A percentile compares a stretch with the other conserved stretches of the same genome.
phyloP scores from a whole-genome alignment of 1,284 basidiomycete species.

The Trichosporon faecale region DNA sequence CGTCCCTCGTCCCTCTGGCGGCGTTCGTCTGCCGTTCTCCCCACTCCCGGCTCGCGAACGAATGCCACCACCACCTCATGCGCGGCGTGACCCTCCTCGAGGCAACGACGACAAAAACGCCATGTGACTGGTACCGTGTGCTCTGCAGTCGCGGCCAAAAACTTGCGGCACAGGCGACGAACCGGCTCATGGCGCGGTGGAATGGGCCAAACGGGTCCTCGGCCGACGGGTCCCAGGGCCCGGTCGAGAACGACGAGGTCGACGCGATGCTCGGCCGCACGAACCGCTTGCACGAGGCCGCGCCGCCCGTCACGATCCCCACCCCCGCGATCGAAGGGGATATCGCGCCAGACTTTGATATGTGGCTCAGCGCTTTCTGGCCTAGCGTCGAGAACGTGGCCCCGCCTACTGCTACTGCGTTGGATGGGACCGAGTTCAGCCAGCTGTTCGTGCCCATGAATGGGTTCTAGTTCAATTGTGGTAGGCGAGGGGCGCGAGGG shows the following conservation, averaged over 20 bases:
- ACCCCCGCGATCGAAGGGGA: background rate
- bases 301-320: background rate
- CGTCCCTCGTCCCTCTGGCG: background rate
- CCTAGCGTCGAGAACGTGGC: conserved; percentile 4
- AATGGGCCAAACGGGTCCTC: background rate
- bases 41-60: background rate
- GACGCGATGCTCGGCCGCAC: conserved; percentile 8
- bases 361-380: conserved; percentile 5
- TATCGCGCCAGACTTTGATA: background rate
- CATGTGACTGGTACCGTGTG: conserved; percentile 4
- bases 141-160: background rate
- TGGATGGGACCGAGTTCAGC: conserved; percentile 1
- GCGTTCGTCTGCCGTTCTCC: conserved; percentile 1
- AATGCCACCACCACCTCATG: conserved; percentile 10
- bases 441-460: conserved; percentile 9
- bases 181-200: background rate
- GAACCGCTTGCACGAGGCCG: background rate
- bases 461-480: background rate
- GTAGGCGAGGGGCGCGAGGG: background rate
- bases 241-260: background rate
- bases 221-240: background rate
- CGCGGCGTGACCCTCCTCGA: conserved; percentile 2
- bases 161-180: background rate
- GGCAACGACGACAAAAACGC: conserved; percentile 1
- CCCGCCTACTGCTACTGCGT: background rate